Percentiles rank a stretch among this genome's conserved stretches.
Conservation (phyloP, 805 yeast species). For the Torulaspora gathmanii region DNA sequence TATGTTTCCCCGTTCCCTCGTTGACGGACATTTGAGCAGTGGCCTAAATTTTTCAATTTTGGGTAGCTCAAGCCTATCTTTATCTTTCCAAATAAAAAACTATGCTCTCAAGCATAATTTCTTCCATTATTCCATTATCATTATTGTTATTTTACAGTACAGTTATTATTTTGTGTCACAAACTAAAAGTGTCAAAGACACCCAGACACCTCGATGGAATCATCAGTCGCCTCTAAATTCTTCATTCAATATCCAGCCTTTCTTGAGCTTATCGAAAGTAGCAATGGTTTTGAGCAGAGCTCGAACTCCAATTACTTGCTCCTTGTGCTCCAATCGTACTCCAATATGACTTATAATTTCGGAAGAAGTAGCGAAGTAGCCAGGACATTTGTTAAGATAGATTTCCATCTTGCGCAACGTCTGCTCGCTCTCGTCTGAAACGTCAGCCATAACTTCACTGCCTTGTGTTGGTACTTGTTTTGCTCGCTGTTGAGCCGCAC, state of each 20-base stretch:
- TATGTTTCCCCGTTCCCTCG: conserved; percentile 14
- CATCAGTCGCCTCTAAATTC: conserved; percentile 38
- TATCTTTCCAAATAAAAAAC: too few species aligned
- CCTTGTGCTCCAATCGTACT: conserved; percentile 42
- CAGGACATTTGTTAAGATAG: conserved; percentile 38
- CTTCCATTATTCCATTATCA: not conserved
- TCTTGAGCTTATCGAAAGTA: conserved; percentile 52
- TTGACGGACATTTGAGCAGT: not conserved
- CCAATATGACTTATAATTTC: conserved; percentile 42
- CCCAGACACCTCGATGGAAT: conserved; percentile 5
- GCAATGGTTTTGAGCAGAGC: conserved; percentile 67
- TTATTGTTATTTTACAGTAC: not conserved
- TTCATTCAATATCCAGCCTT: conserved; percentile 62
- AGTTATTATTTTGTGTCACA: conserved; percentile 7
- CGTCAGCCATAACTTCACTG: not conserved
- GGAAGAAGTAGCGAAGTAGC: conserved; percentile 45
- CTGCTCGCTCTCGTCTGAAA: conserved; percentile 6
- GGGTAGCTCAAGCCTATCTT: too few species aligned
- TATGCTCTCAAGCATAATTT: not conserved
- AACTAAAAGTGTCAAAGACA: conserved; percentile 3
- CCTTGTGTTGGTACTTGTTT: conserved; percentile 3
- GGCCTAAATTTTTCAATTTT: too few species aligned
- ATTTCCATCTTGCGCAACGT: conserved; percentile 33
- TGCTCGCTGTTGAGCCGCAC: conserved; percentile 18
- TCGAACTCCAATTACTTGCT: conserved; percentile 57